Conservation (phyloP, 805 yeast genomes). For the Candida silvicultrix region DNA sequence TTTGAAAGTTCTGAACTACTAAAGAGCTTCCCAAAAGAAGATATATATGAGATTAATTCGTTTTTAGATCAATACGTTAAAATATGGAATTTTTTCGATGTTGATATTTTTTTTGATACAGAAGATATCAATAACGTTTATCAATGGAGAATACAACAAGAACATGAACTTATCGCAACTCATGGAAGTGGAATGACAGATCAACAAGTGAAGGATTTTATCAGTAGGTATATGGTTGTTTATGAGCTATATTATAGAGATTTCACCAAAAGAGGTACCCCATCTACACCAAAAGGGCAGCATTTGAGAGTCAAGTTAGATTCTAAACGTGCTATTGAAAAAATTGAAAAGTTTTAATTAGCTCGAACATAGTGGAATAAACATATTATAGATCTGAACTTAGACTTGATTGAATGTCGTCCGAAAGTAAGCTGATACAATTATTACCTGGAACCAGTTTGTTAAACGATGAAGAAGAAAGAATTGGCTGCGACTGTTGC, state of each 20-base stretch:
- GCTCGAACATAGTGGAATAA: too few relatives aligned
- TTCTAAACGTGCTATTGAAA: slow-evolving; percentile 9
- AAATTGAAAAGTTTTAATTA: background rate
- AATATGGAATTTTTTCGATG: slow-evolving; percentile 53
- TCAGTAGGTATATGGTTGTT: slow-evolving; percentile 82
- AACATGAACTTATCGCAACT: slow-evolving; percentile 45
- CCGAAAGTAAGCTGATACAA: slow-evolving; percentile 3
- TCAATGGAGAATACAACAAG: slow-evolving; percentile 69
- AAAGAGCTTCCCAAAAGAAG: slow-evolving; percentile 21
- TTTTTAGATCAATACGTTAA: slow-evolving; percentile 42
- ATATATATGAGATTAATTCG: slow-evolving; percentile 40
- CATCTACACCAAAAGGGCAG: slow-evolving; percentile 8
- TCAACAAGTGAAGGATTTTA: slow-evolving; percentile 56
- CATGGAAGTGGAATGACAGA: slow-evolving; percentile 81
- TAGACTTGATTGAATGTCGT: background rate
- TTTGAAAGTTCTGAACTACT: slow-evolving; percentile 17
- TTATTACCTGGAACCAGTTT: background rate
- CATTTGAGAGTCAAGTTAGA: slow-evolving; percentile 15
- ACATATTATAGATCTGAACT: background rate
- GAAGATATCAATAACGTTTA: slow-evolving; percentile 56
- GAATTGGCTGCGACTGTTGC: background rate
- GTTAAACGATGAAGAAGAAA: background rate
- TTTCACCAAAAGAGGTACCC: slow-evolving; percentile 27
- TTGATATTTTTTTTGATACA: slow-evolving; percentile 59
- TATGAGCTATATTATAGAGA: slow-evolving; percentile 62